These are phyloP conservation scores for apple (Malus domestica) DNA, from an alignment of 306 rosid species.

Conservation along the genomic window DNA sequence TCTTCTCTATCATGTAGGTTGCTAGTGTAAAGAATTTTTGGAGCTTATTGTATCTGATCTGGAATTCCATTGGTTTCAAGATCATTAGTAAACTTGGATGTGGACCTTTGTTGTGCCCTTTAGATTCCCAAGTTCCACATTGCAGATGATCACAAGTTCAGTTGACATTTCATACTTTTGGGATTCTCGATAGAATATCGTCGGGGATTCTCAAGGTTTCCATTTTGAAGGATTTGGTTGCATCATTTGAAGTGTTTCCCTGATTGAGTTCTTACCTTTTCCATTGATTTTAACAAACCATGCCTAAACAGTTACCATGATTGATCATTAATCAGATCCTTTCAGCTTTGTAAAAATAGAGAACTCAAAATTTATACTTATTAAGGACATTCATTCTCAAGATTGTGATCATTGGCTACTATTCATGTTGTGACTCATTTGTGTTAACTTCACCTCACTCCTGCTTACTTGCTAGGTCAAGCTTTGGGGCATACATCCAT, in stretches of 20 bases:
- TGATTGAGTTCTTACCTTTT: background rate
- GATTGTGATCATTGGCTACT: background rate
- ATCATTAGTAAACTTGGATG: background rate
- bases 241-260: background rate
- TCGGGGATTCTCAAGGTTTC: background rate
- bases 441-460: constrained; percentile 18
- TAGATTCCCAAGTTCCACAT: background rate
- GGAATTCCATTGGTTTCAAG: background rate
- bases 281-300: background rate
- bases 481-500: constrained; percentile 41
- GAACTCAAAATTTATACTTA: background rate
- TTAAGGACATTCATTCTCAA: background rate
- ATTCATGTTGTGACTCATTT: constrained; percentile 1
- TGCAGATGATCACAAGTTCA: background rate
- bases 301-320: background rate
- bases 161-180: background rate
- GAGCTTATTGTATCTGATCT: background rate
- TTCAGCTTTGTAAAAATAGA: background rate
- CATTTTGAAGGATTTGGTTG: constrained; percentile 1
- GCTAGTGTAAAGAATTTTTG: background rate
- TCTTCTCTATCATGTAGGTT: background rate
- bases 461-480: constrained; percentile 40
- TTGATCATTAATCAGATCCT: background rate
- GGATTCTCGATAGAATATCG: background rate
- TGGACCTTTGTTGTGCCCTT: background rate